Evolutionary conservation across 2,329 filamentous ascomycete species (phyloP), one percentile per base, ranked within the genome.

Genomic region (Verticillium nubilum): DNA sequence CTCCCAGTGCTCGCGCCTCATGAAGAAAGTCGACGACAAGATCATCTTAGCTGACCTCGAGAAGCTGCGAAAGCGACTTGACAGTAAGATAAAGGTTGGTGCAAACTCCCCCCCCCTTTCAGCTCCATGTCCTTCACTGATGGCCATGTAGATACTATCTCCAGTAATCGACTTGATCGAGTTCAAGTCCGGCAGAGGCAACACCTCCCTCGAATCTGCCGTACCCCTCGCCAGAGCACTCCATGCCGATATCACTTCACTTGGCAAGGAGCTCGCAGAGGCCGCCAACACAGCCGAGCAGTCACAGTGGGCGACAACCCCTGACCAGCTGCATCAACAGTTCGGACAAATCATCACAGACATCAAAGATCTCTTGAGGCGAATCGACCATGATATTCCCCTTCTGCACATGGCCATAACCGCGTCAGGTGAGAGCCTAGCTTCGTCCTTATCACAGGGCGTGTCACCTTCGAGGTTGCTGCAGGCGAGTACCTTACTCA

Each of bases 381-480:
- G 89, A 9, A 96, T 99, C 62, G 94, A 98, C 71, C 89, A 95
- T 72, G 90, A 94, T 13, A 91, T 98, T 12, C 94, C 94, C 0
- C 79, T 97, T 3, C 89, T 99, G 70, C 97, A 95, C 67, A 81
- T 99, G 28, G 95, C 95, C 59, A 96, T 99, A 64, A 95, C 92
- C 1, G 94, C 93, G 1, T 97, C 94, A 1, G 95, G 95, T 0
- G 92, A 94, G 59, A 96, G 86, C 60, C 79, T 98, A 29, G 92
- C 91, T 0, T 90, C 90, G 0, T 88, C 86, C 2, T 78, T 97
- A 28, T 91, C 92, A 0, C 80, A 89, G 1, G 89, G 89, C 10
- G 90, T 98, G 52, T 98, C 94, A 1, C 94, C 94, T 1, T 97
- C 94, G 4, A 85, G 95, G 47, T 77, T 99, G 50, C 78, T 98